Conservation (phyloP, 2,329 filamentous ascomycete genomes). For the Sphaerulina populicola region DNA sequence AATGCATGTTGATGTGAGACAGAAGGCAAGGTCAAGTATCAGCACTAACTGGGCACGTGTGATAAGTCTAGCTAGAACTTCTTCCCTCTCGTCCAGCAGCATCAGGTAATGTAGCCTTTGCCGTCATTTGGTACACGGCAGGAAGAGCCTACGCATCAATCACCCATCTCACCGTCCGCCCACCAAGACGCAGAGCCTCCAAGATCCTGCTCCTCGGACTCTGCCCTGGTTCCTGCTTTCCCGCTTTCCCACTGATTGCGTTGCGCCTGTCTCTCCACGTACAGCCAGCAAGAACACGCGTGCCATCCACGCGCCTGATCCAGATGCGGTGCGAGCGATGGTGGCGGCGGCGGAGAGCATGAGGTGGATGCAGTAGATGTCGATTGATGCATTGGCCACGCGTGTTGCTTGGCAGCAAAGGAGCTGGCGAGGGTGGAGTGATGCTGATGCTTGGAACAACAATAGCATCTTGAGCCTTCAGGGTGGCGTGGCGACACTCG, state of each 20-base stretch:
- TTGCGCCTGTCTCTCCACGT: background rate
- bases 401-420: background rate
- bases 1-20: too few species aligned
- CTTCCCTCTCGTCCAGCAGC: too few species aligned
- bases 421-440: background rate
- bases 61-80: too few species aligned
- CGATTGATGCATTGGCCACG: background rate
- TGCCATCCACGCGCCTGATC: background rate
- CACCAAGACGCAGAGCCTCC: background rate
- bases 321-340: background rate
- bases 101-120: too few species aligned
- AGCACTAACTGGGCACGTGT: too few species aligned
- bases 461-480: background rate
- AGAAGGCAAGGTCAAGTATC: too few species aligned
- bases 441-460: background rate
- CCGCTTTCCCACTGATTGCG: slow-evolving; percentile 3
- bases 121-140: too few species aligned
- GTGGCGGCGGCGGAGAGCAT: background rate
- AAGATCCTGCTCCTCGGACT: background rate
- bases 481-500: background rate
- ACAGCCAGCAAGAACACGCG: background rate
- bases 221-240: background rate
- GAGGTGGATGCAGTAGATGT: background rate
- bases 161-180: too few species aligned
- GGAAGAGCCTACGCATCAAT: too few species aligned